Evolutionary conservation across 352 stramenopile genomes (phyloP).

Genomic region (Phytophthora sp.): DNA sequence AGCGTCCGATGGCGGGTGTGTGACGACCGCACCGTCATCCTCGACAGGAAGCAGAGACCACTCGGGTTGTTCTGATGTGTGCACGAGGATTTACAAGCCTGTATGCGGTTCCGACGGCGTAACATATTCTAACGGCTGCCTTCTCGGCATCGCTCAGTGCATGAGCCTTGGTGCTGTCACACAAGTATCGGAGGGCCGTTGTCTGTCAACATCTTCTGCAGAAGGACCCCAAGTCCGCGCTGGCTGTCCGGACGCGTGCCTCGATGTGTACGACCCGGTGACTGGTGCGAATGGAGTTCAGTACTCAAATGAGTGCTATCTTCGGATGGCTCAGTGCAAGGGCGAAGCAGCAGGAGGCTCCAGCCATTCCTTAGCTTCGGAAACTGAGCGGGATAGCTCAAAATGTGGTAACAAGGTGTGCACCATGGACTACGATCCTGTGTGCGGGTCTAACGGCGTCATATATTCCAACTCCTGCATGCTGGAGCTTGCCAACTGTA

Average conservation of each 20-base stretch:
- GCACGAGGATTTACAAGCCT: no score
- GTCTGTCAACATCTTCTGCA: no score
- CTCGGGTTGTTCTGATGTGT: no score
- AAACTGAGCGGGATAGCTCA: no score
- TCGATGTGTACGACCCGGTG: slow-evolving; percentile 34
- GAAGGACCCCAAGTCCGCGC: no score
- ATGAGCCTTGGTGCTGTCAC: no score
- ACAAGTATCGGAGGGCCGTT: no score
- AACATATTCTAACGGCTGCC: not conserved
- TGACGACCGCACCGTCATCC: slow-evolving; percentile 4
- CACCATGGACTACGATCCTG: slow-evolving; percentile 18
- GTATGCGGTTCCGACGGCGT: not conserved
- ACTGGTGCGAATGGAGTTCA: slow-evolving; percentile 38
- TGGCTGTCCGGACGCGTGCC: slow-evolving; percentile 9
- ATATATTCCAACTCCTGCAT: slow-evolving; percentile 43
- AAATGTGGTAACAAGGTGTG: no score
- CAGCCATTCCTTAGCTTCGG: no score
- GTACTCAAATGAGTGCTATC: slow-evolving; percentile 49
- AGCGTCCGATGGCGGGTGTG: slow-evolving; percentile 32
- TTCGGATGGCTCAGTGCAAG: slow-evolving; percentile 40
- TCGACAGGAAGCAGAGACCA: no score
- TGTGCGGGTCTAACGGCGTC: slow-evolving; percentile 41
- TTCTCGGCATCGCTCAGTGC: not conserved
- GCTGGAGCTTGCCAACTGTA: slow-evolving; percentile 29
- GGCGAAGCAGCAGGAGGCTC: slow-evolving; percentile 1